Evolutionary conservation across 2,329 filamentous ascomycete genomes (phyloP).

Genomic region (Curvularia verruculosa): DNA sequence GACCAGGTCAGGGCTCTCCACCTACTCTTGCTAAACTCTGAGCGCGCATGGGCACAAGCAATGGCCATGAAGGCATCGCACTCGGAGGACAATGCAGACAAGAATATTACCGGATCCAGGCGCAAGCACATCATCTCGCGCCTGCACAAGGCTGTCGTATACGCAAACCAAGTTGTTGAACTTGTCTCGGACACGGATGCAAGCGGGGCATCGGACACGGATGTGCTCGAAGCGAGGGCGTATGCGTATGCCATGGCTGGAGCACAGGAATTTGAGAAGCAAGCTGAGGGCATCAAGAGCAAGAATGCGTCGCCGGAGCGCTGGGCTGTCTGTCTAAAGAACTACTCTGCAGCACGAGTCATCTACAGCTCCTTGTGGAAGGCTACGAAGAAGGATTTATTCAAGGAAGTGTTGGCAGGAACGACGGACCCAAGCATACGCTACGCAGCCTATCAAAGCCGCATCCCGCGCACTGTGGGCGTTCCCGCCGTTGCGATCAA

Average conservation of each 20-base stretch:
- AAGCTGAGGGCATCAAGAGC: slow-evolving; percentile 55
- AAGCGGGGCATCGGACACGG: slow-evolving; percentile 70
- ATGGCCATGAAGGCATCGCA: slow-evolving; percentile 92
- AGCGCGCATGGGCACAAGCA: slow-evolving; percentile 92
- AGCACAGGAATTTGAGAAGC: slow-evolving; percentile 83
- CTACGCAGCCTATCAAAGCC: slow-evolving; percentile 91
- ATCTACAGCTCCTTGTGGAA: slow-evolving; percentile 80
- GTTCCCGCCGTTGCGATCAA: slow-evolving; percentile 79
- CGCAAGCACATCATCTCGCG: slow-evolving; percentile 89
- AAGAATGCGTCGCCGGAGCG: slow-evolving; percentile 53
- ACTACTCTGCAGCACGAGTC: slow-evolving; percentile 77
- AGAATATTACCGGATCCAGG: slow-evolving; percentile 77
- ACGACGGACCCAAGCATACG: slow-evolving; percentile 92
- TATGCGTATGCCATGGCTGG: slow-evolving; percentile 81
- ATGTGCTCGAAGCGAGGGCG: slow-evolving; percentile 83
- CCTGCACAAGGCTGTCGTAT: slow-evolving; percentile 76
- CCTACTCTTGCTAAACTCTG: slow-evolving; percentile 82
- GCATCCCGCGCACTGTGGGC: slow-evolving; percentile 82
- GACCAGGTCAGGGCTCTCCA: slow-evolving; percentile 33
- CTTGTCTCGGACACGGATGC: slow-evolving; percentile 67
- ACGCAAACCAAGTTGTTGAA: slow-evolving; percentile 70
- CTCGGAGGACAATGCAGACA: slow-evolving; percentile 72
- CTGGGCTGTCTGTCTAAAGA: slow-evolving; percentile 79
- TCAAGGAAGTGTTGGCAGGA: slow-evolving; percentile 82
- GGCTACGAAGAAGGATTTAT: slow-evolving; percentile 73